A percentile compares a stretch with the other conserved stretches of the same genome.
Evolutionary conservation across 192 early-diverging fungal species (phyloP).

Genomic region (Linnemannia exigua): DNA sequence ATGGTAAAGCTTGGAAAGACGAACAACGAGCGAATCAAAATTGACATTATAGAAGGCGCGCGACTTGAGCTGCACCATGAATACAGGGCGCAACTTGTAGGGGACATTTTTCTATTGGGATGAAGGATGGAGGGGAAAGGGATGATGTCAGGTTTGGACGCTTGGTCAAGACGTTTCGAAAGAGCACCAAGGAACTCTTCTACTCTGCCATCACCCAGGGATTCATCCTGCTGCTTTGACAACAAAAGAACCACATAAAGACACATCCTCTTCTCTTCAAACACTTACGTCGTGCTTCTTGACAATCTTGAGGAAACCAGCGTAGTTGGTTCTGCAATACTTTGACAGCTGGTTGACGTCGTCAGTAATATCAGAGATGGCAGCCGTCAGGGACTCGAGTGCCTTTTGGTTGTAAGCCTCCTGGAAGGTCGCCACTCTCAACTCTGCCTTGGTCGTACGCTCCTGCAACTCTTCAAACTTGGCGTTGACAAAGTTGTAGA

Average conservation of each 20-base stretch:
- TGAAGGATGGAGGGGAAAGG: not conserved
- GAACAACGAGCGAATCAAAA: slow-evolving; percentile 88
- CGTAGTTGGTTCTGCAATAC: slow-evolving; percentile 85
- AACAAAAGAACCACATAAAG: slow-evolving; percentile 13
- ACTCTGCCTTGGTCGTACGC: slow-evolving; percentile 75
- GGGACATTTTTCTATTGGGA: slow-evolving; percentile 49
- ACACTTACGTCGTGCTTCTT: slow-evolving; percentile 93
- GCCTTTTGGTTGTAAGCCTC: slow-evolving; percentile 65
- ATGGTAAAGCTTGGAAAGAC: slow-evolving; percentile 86
- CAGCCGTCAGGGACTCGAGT: slow-evolving; percentile 66
- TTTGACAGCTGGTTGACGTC: slow-evolving; percentile 85
- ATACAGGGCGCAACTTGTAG: slow-evolving; percentile 82
- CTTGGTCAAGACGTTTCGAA: not conserved
- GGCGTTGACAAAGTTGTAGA: slow-evolving; percentile 78
- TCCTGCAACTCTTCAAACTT: slow-evolving; percentile 83
- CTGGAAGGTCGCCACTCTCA: slow-evolving; percentile 61
- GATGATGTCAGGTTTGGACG: not conserved
- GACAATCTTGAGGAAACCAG: slow-evolving; percentile 92
- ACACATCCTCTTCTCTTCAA: too few species aligned
- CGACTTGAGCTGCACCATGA: slow-evolving; percentile 85
- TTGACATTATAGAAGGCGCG: slow-evolving; percentile 89
- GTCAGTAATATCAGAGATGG: slow-evolving; percentile 80
- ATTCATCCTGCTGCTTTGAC: not conserved
- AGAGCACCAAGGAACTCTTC: not conserved
- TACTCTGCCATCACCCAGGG: not conserved